A percentile compares a stretch with the other conserved stretches of the same genome.
These are phyloP conservation scores for Boletus pseudo-olivaceus DNA, from an alignment of 768 basidiomycete genomes.

Conservation along the genomic window DNA sequence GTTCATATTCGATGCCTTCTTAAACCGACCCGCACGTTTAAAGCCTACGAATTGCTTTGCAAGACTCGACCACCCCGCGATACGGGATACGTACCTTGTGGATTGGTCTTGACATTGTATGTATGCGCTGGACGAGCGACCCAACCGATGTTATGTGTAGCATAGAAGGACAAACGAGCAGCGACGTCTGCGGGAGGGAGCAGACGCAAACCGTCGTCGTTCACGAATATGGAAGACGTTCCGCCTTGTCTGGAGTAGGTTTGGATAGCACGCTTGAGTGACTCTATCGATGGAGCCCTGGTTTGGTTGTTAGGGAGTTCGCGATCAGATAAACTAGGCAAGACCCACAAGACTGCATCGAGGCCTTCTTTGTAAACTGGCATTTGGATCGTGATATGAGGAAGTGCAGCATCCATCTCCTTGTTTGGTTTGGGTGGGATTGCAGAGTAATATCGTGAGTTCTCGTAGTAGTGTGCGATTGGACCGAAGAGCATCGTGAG, in stretches of 20 bases:
- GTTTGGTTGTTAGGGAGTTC: background rate
- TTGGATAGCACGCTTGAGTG: constrained; percentile 57
- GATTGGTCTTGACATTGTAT: constrained; percentile 40
- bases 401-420: constrained; percentile 41
- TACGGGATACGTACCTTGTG: constrained; percentile 38
- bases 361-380: constrained; percentile 57
- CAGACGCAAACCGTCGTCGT: constrained; percentile 60
- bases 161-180: constrained; percentile 50
- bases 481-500: constrained; percentile 45
- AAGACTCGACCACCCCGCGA: constrained; percentile 34
- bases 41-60: constrained; percentile 16
- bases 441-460: constrained; percentile 54
- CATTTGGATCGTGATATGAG: constrained; percentile 53
- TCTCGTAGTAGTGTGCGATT: constrained; percentile 48
- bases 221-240: constrained; percentile 53
- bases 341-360: constrained; percentile 47
- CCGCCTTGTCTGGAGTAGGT: constrained; percentile 68
- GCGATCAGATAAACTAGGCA: constrained; percentile 1
- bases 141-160: constrained; percentile 55
- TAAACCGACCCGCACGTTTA: constrained; percentile 73
- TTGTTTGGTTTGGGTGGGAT: constrained; percentile 41
- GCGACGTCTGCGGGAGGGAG: constrained; percentile 45
- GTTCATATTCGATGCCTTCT: constrained; percentile 94
- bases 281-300: constrained; percentile 47
- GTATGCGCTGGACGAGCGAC: constrained; percentile 55